A percentile compares a stretch with the other conserved stretches of the same genome.
These are phyloP conservation scores for Tetracladium maxilliforme DNA, from an alignment of 2,329 filamentous ascomycete species.

Conservation along the genomic window DNA sequence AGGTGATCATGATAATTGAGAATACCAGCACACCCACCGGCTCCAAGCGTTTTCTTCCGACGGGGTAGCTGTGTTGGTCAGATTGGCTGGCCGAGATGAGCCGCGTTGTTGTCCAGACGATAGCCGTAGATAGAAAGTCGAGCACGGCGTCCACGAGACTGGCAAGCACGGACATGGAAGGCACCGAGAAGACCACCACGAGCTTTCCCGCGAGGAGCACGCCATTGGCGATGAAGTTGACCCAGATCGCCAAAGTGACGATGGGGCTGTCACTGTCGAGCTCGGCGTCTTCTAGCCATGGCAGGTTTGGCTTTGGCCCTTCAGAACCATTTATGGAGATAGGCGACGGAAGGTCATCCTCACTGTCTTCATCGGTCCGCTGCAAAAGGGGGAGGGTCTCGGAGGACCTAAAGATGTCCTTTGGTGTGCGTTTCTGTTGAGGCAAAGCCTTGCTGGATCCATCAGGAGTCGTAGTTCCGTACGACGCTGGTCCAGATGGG, in stretches of 20 bases:
- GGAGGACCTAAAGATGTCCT: conserved; percentile 66
- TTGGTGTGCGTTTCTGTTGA: conserved; percentile 65
- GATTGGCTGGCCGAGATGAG: conserved; percentile 58
- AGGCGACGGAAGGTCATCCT: no score
- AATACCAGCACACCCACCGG: conserved; percentile 72
- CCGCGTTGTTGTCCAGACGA: conserved; percentile 65
- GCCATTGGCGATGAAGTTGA: conserved; percentile 70
- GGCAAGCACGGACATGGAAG: conserved; percentile 68
- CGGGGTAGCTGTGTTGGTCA: conserved; percentile 65
- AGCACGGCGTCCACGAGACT: conserved; percentile 67
- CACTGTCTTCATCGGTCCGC: conserved; percentile 25
- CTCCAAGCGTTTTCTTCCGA: conserved; percentile 64
- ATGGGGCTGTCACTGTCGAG: conserved; percentile 61
- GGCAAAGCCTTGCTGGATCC: conserved; percentile 13
- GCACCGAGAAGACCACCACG: conserved; percentile 61
- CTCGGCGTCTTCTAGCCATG: conserved; percentile 57
- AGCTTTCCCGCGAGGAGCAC: conserved; percentile 65
- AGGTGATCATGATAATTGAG: conserved; percentile 75
- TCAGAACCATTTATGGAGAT: no score
- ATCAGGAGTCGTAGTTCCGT: conserved; percentile 6
- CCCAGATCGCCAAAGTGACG: conserved; percentile 75
- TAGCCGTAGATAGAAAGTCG: conserved; percentile 69
- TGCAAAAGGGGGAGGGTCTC: conserved; percentile 50
- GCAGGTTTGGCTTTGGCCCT: conserved; percentile 39
- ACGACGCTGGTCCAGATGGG: conserved; percentile 11